A percentile compares a stretch with the other conserved stretches of the same genome.
Conservation (phyloP, 169 alveolate species). For the Pseudocohnilembus persalinus region DNA sequence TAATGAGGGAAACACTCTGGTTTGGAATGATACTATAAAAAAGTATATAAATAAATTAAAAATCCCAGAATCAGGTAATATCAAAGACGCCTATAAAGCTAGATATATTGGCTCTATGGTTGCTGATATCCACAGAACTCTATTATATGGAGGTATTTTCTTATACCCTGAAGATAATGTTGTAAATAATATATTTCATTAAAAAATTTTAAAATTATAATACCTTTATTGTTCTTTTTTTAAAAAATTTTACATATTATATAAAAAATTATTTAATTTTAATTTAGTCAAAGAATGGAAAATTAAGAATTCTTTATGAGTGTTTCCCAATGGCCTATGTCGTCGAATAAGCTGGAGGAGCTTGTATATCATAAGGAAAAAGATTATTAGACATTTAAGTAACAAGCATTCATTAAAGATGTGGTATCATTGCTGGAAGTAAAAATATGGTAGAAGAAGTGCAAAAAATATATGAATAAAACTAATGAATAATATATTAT, state of each 20-base stretch:
- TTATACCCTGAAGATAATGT: slow-evolving; percentile 66
- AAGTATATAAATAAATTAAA: slow-evolving; percentile 45
- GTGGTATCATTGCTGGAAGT: slow-evolving; percentile 60
- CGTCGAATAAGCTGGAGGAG: slow-evolving; percentile 86
- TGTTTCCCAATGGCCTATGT: slow-evolving; percentile 80
- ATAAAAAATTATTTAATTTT: not conserved
- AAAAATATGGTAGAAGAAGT: slow-evolving; percentile 40
- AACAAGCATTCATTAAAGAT: slow-evolving; percentile 63
- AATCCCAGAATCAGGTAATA: slow-evolving; percentile 17
- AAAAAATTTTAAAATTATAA: not conserved
- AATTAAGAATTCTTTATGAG: slow-evolving; percentile 83
- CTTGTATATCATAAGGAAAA: slow-evolving; percentile 68
- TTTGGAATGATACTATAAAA: slow-evolving; percentile 55
- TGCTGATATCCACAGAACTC: slow-evolving; percentile 72
- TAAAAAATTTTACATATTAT: not conserved
- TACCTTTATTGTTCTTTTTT: not conserved
- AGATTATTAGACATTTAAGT: slow-evolving; percentile 66
- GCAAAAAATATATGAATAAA: too few species aligned
- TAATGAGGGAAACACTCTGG: slow-evolving; percentile 69
- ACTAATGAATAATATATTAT: not conserved
- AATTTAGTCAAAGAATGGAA: slow-evolving; percentile 58
- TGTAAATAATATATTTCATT: not conserved
- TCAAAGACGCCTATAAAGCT: slow-evolving; percentile 30
- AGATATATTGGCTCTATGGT: slow-evolving; percentile 79
- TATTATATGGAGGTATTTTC: slow-evolving; percentile 77